Evolutionary conservation across 208 protist species (phyloP).

Genomic region (Lotmaria passim): DNA sequence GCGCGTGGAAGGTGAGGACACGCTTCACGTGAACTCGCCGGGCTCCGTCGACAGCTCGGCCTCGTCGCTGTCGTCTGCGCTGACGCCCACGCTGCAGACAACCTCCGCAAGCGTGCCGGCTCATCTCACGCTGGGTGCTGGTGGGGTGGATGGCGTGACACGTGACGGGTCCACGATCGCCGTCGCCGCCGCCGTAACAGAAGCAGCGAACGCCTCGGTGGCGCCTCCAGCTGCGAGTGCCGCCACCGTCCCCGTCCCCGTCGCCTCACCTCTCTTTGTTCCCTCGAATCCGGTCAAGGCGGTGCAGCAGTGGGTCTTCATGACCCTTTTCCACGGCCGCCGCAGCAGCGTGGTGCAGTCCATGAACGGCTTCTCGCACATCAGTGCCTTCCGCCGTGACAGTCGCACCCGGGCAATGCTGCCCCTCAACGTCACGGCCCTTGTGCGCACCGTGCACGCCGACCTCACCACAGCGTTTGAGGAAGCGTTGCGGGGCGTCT

Average conservation of each 20-base stretch:
- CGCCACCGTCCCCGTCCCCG: neutral
- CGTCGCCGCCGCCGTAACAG: neutral
- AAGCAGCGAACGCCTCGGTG: no score
- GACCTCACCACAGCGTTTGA: slow-evolving; percentile 29
- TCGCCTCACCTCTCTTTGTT: slow-evolving; percentile 11
- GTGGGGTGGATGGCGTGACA: neutral
- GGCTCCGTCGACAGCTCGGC: slow-evolving; percentile 9
- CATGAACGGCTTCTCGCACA: slow-evolving; percentile 29
- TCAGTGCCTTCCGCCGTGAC: slow-evolving; percentile 32
- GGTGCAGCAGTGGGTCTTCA: slow-evolving; percentile 36
- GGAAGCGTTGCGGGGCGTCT: slow-evolving; percentile 18
- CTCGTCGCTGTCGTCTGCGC: neutral
- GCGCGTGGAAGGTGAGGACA: neutral
- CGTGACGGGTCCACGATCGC: neutral
- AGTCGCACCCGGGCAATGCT: slow-evolving; percentile 21
- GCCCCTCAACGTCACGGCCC: slow-evolving; percentile 22
- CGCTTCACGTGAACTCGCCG: neutral
- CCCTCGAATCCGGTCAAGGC: slow-evolving; percentile 24
- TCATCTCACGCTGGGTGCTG: neutral
- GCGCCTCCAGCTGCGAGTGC: no score
- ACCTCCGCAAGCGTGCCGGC: neutral
- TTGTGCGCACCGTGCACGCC: slow-evolving; percentile 16
- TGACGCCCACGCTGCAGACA: slow-evolving; percentile 10
- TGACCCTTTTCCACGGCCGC: slow-evolving; percentile 35
- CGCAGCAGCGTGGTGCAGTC: slow-evolving; percentile 11